These are phyloP conservation scores for Pestalotiopsis sp. DNA, from an alignment of 2,329 filamentous ascomycete genomes.

Conservation along the genomic window DNA sequence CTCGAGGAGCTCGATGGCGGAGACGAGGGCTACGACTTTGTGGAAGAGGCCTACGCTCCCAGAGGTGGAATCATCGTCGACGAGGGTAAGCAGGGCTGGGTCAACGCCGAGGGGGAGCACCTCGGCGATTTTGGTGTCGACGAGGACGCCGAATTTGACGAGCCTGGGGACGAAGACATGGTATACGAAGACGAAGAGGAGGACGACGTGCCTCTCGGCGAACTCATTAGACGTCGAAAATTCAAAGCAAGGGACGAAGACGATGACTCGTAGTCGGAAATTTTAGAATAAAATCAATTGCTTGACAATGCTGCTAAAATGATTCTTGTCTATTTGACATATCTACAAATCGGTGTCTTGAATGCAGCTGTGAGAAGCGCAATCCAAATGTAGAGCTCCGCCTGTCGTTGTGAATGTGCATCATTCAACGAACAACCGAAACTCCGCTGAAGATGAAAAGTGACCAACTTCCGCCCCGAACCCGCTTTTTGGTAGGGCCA, in stretches of 20 bases:
- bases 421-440: background rate
- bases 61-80: slow-evolving; percentile 22
- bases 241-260: slow-evolving; percentile 33
- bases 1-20: slow-evolving; percentile 50
- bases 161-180: slow-evolving; percentile 35
- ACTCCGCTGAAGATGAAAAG: background rate
- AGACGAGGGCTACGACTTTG: slow-evolving; percentile 47
- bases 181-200: slow-evolving; percentile 31
- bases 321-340: slow-evolving; percentile 1
- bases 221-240: slow-evolving; percentile 63
- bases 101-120: slow-evolving; percentile 74
- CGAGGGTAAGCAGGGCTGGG: slow-evolving; percentile 65
- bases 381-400: background rate
- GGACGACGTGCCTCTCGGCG: slow-evolving; percentile 69
- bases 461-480: background rate
- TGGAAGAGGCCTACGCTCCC: slow-evolving; percentile 30
- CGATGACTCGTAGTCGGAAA: slow-evolving; percentile 29
- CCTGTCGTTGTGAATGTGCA: background rate
- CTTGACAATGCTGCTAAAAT: background rate
- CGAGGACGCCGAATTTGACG: slow-evolving; percentile 63
- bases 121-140: slow-evolving; percentile 80
- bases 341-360: slow-evolving; percentile 1
- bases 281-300: background rate
- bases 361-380: background rate
- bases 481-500: background rate